These are phyloP conservation scores for Mortierella sp. DNA, from an alignment of 371 early-diverging fungal species.

Conservation along the genomic window DNA sequence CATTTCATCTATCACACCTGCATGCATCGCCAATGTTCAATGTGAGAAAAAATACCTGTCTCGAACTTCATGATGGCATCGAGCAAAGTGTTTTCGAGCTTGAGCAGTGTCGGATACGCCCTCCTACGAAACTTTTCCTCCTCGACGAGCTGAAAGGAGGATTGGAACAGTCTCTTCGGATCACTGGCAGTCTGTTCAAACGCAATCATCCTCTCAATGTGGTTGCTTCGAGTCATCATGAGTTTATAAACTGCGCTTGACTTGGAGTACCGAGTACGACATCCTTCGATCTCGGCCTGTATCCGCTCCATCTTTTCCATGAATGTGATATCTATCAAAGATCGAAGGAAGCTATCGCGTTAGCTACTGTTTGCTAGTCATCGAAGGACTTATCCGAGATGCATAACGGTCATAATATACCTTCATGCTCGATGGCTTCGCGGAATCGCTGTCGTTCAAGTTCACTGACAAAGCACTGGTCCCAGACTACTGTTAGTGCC, in stretches of 20 bases:
- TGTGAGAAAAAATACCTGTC: conserved; percentile 40
- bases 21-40: not conserved
- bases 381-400: not conserved
- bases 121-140: conserved; percentile 92
- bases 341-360: not conserved
- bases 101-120: conserved; percentile 86
- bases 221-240: conserved; percentile 69
- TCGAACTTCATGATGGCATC: conserved; percentile 69
- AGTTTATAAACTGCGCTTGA: conserved; percentile 60
- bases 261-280: conserved; percentile 35
- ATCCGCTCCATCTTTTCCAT: conserved; percentile 61
- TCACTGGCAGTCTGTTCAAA: conserved; percentile 93
- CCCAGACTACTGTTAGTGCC: conserved; percentile 59
- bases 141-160: conserved; percentile 86
- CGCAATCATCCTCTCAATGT: conserved; percentile 82
- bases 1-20: not conserved
- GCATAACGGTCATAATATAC: conserved; percentile 8
- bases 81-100: conserved; percentile 77
- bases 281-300: conserved; percentile 54
- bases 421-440: conserved; percentile 56
- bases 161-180: conserved; percentile 84
- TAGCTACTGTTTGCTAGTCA: not conserved
- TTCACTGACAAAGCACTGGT: conserved; percentile 20
- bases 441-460: conserved; percentile 22
- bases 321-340: conserved; percentile 56